Evolutionary conservation across 2,329 filamentous ascomycete genomes (phyloP).

Genomic region (Sporothrix euskadiensis): DNA sequence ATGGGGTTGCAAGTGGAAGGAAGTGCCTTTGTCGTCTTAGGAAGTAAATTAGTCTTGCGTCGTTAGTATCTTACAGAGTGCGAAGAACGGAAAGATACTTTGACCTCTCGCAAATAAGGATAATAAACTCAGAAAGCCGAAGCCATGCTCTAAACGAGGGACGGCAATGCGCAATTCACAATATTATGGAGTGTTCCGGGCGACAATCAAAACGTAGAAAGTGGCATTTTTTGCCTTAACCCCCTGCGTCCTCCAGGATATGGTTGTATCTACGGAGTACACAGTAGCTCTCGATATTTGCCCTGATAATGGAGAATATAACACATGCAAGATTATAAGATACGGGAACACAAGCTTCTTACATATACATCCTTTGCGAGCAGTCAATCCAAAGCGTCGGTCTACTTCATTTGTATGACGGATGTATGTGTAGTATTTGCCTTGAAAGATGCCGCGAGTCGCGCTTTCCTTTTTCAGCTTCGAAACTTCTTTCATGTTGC

Average conservation of each 20-base stretch:
- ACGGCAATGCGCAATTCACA: neutral
- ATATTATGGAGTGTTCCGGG: neutral
- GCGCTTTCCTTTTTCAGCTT: neutral
- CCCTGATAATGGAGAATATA: too few relatives aligned
- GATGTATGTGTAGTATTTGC: neutral
- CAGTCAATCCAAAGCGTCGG: neutral
- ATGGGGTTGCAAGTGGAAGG: neutral
- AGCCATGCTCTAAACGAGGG: neutral
- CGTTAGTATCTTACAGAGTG: neutral
- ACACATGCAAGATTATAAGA: too few relatives aligned
- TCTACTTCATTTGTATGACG: neutral
- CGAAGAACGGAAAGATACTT: neutral
- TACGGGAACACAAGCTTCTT: neutral
- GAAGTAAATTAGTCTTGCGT: too few relatives aligned
- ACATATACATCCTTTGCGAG: neutral
- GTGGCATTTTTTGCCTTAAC: constrained; percentile 15
- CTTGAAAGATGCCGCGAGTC: neutral
- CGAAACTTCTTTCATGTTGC: neutral
- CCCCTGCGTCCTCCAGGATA: neutral
- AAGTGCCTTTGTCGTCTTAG: neutral
- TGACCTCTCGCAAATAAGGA: neutral
- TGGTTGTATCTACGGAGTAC: too few relatives aligned
- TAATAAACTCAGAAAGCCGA: neutral
- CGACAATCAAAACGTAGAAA: constrained; percentile 18
- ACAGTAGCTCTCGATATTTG: neutral